phyloP scores from a whole-genome alignment of 164 flowering plant genomes.

The Macadamia tetraphylla region DNA sequence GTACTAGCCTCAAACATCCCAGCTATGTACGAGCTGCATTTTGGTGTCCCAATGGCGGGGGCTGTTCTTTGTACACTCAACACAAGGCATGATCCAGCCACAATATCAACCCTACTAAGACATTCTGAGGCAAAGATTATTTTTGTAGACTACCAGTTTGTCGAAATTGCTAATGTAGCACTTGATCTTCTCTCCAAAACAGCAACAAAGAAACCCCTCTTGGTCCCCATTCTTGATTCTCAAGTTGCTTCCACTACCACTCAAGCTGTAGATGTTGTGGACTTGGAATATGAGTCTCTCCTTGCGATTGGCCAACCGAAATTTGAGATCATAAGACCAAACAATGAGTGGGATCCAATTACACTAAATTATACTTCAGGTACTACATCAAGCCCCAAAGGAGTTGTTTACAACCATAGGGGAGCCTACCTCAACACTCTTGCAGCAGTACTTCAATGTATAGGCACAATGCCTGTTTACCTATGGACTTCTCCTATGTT shows the following conservation, averaged over 20 bases:
- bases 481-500: constrained; percentile 85
- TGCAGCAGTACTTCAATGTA: constrained; percentile 38
- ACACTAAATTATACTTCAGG: constrained; percentile 75
- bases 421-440: constrained; percentile 71
- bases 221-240: constrained; percentile 36
- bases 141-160: constrained; percentile 53
- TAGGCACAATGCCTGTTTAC: constrained; percentile 56
- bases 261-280: neutral
- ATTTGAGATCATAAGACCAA: constrained; percentile 46
- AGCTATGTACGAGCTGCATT: constrained; percentile 71
- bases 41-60: constrained; percentile 75
- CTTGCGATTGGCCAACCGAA: constrained; percentile 31
- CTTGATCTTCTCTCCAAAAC: constrained; percentile 26
- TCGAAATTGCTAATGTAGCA: constrained; percentile 36
- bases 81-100: constrained; percentile 43
- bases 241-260: constrained; percentile 4
- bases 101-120: constrained; percentile 39
- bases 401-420: constrained; percentile 75
- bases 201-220: constrained; percentile 26
- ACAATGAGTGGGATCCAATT: constrained; percentile 66
- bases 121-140: constrained; percentile 59
- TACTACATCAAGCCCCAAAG: constrained; percentile 82
- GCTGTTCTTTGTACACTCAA: constrained; percentile 62
- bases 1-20: constrained; percentile 63
- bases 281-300: constrained; percentile 42